phyloP scores from a whole-genome alignment of 228 moss, liverwort and hornwort species.

The Sphagnum magellanicum region DNA sequence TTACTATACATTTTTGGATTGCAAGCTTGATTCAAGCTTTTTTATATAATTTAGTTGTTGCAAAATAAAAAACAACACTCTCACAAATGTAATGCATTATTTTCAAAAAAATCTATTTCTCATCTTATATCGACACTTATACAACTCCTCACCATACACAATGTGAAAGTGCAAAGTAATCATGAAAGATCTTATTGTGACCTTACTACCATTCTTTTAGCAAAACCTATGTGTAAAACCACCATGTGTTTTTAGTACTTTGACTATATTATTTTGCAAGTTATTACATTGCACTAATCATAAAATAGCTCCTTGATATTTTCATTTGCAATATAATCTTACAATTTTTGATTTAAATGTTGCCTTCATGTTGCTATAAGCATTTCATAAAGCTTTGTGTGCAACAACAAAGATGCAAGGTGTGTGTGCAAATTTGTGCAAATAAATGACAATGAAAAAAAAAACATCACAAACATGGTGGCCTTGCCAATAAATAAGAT shows the following conservation, averaged over 20 bases:
- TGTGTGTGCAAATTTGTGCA: too few species aligned
- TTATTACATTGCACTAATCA: too few species aligned
- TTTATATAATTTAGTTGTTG: conserved; percentile 1
- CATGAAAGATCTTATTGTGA: background rate
- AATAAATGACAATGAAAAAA: too few species aligned
- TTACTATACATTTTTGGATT: conserved; percentile 4
- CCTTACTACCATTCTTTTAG: background rate
- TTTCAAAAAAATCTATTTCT: background rate
- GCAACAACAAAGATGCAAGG: too few species aligned
- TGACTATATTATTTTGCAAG: too few species aligned
- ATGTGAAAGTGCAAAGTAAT: background rate
- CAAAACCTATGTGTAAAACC: background rate
- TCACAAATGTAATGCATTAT: conserved; percentile 4
- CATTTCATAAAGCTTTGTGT: too few species aligned
- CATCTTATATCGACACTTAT: conserved; percentile 1
- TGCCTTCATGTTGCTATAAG: too few species aligned
- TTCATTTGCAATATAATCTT: too few species aligned
- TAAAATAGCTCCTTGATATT: too few species aligned
- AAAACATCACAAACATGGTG: too few species aligned
- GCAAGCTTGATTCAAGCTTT: background rate
- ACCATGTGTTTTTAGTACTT: background rate
- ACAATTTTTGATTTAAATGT: too few species aligned
- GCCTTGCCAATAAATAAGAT: too few species aligned
- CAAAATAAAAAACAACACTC: conserved; percentile 2
- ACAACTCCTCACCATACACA: background rate